Conservation (phyloP, 1,284 basidiomycete species). For the Ustilago nuda region DNA sequence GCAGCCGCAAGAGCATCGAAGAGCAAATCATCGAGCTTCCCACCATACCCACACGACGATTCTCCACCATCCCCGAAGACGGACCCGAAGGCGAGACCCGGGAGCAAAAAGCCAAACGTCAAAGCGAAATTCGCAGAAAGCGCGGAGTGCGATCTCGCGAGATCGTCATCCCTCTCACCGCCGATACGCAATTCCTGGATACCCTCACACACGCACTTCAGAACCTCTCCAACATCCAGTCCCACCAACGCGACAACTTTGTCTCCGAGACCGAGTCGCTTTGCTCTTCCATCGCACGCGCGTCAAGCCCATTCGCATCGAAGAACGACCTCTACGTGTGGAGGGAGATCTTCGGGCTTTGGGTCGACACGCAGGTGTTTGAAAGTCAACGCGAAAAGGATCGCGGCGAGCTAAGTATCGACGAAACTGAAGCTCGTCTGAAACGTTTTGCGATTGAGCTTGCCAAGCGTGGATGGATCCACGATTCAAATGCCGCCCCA, state of each 20-base stretch:
- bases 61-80: constrained; percentile 46
- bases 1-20: constrained; percentile 47
- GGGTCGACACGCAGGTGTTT: constrained; percentile 88
- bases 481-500: constrained; percentile 35
- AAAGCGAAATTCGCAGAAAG: constrained; percentile 40
- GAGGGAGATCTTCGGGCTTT: constrained; percentile 89
- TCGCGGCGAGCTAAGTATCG: constrained; percentile 78
- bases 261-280: constrained; percentile 75
- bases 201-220: constrained; percentile 80
- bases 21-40: constrained; percentile 53
- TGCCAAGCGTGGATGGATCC: constrained; percentile 71
- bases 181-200: constrained; percentile 84
- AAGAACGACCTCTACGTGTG: constrained; percentile 87
- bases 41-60: constrained; percentile 21
- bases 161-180: constrained; percentile 81
- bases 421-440: constrained; percentile 81
- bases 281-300: constrained; percentile 73
- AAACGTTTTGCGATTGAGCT: constrained; percentile 79
- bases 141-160: constrained; percentile 43
- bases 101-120: constrained; percentile 45
- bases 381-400: constrained; percentile 80
- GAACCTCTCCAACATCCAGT: constrained; percentile 77
- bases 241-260: constrained; percentile 77
- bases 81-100: constrained; percentile 48
- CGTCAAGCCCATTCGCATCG: constrained; percentile 59